phyloP scores from a whole-genome alignment of 192 early-diverging fungal species.

The Helicostylum pulchrum region DNA sequence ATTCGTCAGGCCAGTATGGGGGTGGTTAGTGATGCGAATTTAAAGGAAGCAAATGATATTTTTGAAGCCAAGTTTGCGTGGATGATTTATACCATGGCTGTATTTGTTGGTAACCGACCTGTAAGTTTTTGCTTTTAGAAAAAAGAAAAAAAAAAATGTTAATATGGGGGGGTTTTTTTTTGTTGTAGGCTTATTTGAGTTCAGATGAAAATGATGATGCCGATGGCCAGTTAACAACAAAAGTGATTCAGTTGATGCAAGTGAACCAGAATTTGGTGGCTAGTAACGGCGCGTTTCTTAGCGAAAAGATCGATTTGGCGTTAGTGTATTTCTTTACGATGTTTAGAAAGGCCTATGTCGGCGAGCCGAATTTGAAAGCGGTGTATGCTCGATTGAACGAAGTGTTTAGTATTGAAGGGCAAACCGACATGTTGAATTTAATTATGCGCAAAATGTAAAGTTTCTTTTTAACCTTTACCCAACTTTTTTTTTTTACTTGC shows the following conservation, averaged over 20 bases:
- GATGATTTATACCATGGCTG: slow-evolving; percentile 74
- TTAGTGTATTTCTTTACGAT: slow-evolving; percentile 70
- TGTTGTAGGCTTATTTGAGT: slow-evolving; percentile 55
- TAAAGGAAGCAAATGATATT: slow-evolving; percentile 45
- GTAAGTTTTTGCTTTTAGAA: slow-evolving; percentile 31
- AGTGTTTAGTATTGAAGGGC: slow-evolving; percentile 62
- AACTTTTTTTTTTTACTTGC: no score
- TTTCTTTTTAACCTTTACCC: no score
- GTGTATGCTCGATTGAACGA: slow-evolving; percentile 63
- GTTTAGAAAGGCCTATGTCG: slow-evolving; percentile 79
- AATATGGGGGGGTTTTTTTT: no score
- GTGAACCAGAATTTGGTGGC: slow-evolving; percentile 55
- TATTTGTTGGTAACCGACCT: slow-evolving; percentile 65
- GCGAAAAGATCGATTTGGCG: slow-evolving; percentile 68
- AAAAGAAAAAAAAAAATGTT: no score
- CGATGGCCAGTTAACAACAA: slow-evolving; percentile 71
- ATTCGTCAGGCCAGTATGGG: slow-evolving; percentile 4
- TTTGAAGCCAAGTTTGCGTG: slow-evolving; percentile 71
- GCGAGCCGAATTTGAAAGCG: slow-evolving; percentile 51
- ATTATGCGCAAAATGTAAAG: slow-evolving; percentile 63
- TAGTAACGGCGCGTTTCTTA: slow-evolving; percentile 41
- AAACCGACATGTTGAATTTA: slow-evolving; percentile 55
- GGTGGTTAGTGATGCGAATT: slow-evolving; percentile 19
- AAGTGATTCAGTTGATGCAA: slow-evolving; percentile 69
- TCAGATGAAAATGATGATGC: slow-evolving; percentile 70